Percentiles rank a stretch among this genome's conserved stretches.
phyloP scores from a whole-genome alignment of 2,329 filamentous ascomycete species.

The Fonsecaea multimorphosa region DNA sequence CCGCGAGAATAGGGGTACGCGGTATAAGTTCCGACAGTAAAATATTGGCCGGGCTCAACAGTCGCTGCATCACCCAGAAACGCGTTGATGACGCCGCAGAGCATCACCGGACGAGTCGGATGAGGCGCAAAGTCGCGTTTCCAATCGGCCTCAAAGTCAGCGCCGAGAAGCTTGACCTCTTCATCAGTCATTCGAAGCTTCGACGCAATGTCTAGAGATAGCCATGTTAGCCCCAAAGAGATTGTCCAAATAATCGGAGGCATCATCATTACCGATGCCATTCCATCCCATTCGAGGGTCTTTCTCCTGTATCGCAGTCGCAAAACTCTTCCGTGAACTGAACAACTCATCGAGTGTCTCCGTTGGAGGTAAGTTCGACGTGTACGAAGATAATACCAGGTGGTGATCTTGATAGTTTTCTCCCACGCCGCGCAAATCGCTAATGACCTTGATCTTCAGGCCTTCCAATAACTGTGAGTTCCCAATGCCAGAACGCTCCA shows the following conservation, averaged over 20 bases:
- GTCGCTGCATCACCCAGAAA: constrained; percentile 35
- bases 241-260: neutral
- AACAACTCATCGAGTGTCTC: neutral
- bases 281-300: neutral
- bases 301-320: neutral
- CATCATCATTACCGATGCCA: constrained; percentile 42
- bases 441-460: constrained; percentile 51
- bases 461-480: constrained; percentile 50
- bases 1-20: constrained; percentile 64
- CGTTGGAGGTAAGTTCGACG: constrained; percentile 37
- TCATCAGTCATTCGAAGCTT: neutral
- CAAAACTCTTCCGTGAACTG: neutral
- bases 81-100: neutral
- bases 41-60: constrained; percentile 41
- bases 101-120: neutral
- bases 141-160: neutral
- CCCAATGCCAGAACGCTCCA: constrained; percentile 67
- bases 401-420: constrained; percentile 62
- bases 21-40: neutral
- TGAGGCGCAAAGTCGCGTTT: neutral
- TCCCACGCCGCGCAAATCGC: constrained; percentile 54
- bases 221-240: too few relatives aligned
- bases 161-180: neutral
- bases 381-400: constrained; percentile 60
- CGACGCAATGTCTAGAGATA: too few relatives aligned